Evolutionary conservation across 2,329 filamentous ascomycete genomes (phyloP), one percentile per base, ranked within the genome.

Genomic region (Neofusicoccum parvum): DNA sequence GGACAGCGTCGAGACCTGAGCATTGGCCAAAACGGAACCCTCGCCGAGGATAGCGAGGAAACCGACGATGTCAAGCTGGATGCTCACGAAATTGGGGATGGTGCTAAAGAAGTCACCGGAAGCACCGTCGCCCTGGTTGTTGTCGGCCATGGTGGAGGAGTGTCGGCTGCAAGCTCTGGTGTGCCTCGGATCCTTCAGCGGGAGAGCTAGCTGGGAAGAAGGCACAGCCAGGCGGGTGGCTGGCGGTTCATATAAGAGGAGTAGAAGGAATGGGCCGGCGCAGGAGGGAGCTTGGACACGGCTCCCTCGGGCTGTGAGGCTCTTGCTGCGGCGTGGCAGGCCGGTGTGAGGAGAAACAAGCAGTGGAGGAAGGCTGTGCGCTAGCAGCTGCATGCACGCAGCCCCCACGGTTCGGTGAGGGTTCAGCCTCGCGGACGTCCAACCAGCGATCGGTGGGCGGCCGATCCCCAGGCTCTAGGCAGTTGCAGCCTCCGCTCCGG

Each of bases 51-150:
- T 81, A 65, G 82, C 82, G n/a, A 85, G 80, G 70, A 84, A 84
- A 71, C 83, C 83, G 66, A 86, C 83, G 54, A 85, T 85, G 69
- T 86, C 83, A 54, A 85, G 79, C 69, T 85, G 82, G 59, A 85
- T 77, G 58, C 78, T 46, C 15, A 17, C 27, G 46, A 65, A 65
- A 17, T 50, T 43, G 36, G 53, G 64, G n/a, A 65, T 53, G 36
- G 64, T 65, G 64, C 64, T 65, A 37, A 65, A 65, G 50, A 54
- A 65, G 23, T 48, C n/a, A 20, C 56, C 56, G 41, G 14, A 10
- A 27, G 10, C 43, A 3, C 56, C 56, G 15, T 48, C 56, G 27
- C 32, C 41, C 27, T 60, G 56, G 20, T 27, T 43, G 39, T 60
- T 23, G 56, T 39, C 32, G n/a, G 56, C 27, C 56, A 60, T 60